Conservation (phyloP, 306 rosid species). For the Crotalaria pallida region DNA sequence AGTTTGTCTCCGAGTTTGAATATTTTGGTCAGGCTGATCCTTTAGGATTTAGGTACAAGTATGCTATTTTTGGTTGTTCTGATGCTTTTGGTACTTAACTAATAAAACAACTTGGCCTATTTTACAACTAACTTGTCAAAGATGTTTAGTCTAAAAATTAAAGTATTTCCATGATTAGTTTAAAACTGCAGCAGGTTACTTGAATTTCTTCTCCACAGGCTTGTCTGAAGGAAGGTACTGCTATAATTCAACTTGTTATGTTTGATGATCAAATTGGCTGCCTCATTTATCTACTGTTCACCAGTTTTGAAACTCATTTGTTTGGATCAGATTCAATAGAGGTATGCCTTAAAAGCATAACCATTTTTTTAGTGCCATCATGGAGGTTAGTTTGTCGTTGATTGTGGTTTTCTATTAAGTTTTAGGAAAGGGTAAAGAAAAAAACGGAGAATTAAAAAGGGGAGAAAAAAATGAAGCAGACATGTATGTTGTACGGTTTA, state of each 20-base stretch:
- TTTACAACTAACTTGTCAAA: conserved; percentile 17
- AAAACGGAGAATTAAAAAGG: neutral
- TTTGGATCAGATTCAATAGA: conserved; percentile 98
- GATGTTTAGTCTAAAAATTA: conserved; percentile 32
- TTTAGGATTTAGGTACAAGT: no score
- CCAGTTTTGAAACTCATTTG: conserved; percentile 93
- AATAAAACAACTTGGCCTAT: conserved; percentile 17
- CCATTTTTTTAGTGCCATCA: conserved; percentile 62
- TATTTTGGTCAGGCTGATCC: conserved; percentile 11
- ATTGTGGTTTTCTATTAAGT: conserved; percentile 42
- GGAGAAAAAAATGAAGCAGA: conserved; percentile 22
- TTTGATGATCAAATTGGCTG: conserved; percentile 96
- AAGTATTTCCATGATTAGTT: conserved; percentile 50
- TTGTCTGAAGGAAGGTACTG: conserved; percentile 97
- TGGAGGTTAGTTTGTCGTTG: conserved; percentile 83
- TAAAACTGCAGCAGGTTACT: conserved; percentile 86
- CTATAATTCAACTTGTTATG: conserved; percentile 92
- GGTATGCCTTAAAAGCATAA: conserved; percentile 99
- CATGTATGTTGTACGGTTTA: conserved; percentile 23
- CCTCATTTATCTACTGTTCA: conserved; percentile 93
- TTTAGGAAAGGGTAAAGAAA: conserved; percentile 24
- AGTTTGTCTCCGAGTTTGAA: neutral
- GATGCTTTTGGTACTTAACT: conserved; percentile 28
- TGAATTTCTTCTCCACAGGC: conserved; percentile 95
- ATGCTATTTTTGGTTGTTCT: conserved; percentile 20